These are phyloP conservation scores for Talaromyces sp. DNA, from an alignment of 2,329 filamentous ascomycete genomes.

Conservation along the genomic window DNA sequence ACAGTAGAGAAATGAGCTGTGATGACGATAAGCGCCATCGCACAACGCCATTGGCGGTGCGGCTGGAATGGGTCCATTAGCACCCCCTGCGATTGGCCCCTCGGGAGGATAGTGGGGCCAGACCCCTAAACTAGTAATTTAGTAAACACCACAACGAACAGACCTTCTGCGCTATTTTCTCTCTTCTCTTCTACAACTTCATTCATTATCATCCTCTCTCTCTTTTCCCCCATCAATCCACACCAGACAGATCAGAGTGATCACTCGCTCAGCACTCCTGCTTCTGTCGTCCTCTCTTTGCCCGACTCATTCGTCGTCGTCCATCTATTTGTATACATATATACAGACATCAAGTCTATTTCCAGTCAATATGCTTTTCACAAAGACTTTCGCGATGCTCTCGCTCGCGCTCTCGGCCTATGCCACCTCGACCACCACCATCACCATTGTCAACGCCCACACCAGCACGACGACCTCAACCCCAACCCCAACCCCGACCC, in stretches of 20 bases:
- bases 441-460: slow-evolving; percentile 17
- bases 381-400: slow-evolving; percentile 26
- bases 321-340: neutral
- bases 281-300: slow-evolving; percentile 2
- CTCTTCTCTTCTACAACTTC: neutral
- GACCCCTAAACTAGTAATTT: neutral
- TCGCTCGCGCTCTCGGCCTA: slow-evolving; percentile 17
- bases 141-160: neutral
- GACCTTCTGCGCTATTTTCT: neutral
- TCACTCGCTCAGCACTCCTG: slow-evolving; percentile 4
- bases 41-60: neutral
- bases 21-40: neutral
- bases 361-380: slow-evolving; percentile 25
- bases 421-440: slow-evolving; percentile 24
- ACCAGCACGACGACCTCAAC: slow-evolving; percentile 5
- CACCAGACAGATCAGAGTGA: slow-evolving; percentile 1
- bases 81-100: neutral
- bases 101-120: neutral
- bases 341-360: neutral
- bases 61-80: neutral
- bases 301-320: neutral
- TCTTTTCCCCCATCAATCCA: neutral
- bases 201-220: neutral
- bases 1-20: neutral
- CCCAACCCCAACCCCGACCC: slow-evolving; percentile 12